Evolutionary conservation across 805 yeast species (phyloP), one percentile per base, ranked within the genome.

Genomic region (Vanderwaltozyma tropicalis): DNA sequence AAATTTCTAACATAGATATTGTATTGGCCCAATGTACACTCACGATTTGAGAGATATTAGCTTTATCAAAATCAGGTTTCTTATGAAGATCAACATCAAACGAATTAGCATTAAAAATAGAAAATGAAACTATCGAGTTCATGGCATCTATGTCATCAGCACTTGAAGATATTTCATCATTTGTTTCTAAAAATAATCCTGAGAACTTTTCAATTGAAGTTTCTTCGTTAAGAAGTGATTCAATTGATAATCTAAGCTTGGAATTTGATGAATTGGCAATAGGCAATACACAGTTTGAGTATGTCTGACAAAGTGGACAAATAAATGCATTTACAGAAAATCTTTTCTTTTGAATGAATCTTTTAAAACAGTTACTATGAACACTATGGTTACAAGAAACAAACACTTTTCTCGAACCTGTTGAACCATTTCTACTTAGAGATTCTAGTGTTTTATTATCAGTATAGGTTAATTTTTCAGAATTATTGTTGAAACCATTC

Each of bases 381-480:
- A 92, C 80, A 8, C 89, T 85, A 60, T 92, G 99, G 14, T 95
- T 94, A 63, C 99, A 92, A 27, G 95, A 85, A 40, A 76, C 77
- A 12, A 83, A 67, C 0, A 81, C 62, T 39, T 52, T 53, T 16
- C 31, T 36, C 20, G 42, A 31, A 9, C 50, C 49, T 13, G 37
- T 27, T 14, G 24, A 21, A 20, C 52, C 47, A 18, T 40, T 43
- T 12, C 43, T 44, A 29, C 42, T 45, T 19, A 54, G 40, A 30
- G 37, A 46, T 31, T 39, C 42, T 35, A 50, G 27, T 7, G 42
- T 33, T 14, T 45, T 38, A 27, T 50, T 52, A 28, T 47, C 46
- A 31, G 45, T 44, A 30, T 48, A 49, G 4, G 48, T 43, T 5
- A 48, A 39, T 9, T 45, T 39, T 4, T 51, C 48, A 22, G 52